A percentile compares a stretch with the other conserved stretches of the same genome.
Evolutionary conservation across 2,329 filamentous ascomycete species (phyloP).

Genomic region (Aspergillus sp.): DNA sequence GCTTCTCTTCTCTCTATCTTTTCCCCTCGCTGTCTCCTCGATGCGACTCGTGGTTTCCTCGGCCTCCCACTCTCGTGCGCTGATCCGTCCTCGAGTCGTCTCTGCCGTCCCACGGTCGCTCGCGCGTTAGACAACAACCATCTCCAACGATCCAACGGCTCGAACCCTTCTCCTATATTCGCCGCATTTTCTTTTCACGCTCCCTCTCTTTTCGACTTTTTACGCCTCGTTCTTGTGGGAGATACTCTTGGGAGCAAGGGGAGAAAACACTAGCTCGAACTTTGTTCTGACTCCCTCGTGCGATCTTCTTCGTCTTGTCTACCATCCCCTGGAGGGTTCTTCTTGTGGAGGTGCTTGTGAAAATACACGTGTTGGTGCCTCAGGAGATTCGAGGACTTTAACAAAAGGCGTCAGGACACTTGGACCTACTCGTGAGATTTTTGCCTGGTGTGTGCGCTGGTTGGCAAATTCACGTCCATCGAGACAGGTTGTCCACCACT

Average conservation of each 20-base stretch:
- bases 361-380: not conserved
- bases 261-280: not conserved
- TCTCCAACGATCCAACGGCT: constrained; percentile 4
- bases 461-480: not conserved
- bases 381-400: not conserved
- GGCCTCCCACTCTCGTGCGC: constrained; percentile 16
- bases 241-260: not conserved
- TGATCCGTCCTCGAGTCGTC: constrained; percentile 13
- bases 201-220: not conserved
- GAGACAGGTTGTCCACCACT: not conserved
- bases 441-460: not conserved
- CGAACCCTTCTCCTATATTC: constrained; percentile 1
- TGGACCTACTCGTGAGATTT: not conserved
- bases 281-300: not conserved
- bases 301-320: not conserved
- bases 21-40: not conserved
- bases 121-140: constrained; percentile 15
- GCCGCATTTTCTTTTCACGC: not conserved
- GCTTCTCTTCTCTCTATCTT: constrained; percentile 1
- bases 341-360: not conserved
- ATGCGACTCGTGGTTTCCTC: not conserved
- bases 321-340: not conserved
- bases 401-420: not conserved
- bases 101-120: constrained; percentile 19
- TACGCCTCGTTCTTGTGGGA: not conserved